Conservation (phyloP, 192 early-diverging fungal genomes). For the Lobosporangium transversale region DNA sequence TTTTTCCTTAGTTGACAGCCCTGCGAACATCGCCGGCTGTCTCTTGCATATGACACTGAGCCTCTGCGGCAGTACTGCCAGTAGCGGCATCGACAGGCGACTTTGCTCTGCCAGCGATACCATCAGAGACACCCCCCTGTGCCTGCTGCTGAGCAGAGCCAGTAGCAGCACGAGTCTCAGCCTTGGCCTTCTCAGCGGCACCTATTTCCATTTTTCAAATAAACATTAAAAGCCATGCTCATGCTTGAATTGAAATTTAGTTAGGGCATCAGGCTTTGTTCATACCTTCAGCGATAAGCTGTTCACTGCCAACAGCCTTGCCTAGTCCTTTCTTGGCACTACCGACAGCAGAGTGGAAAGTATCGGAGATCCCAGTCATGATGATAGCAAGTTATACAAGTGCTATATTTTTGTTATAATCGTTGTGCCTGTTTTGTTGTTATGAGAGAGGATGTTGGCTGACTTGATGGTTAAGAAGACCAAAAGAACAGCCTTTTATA, state of each 20-base stretch:
- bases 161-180: constrained; percentile 12
- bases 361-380: constrained; percentile 29
- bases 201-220: constrained; percentile 4
- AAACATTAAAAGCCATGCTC: background rate
- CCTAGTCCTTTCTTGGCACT: constrained; percentile 29
- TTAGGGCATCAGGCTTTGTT: background rate
- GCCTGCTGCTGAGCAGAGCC: constrained; percentile 2
- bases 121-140: constrained; percentile 22
- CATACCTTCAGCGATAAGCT: constrained; percentile 26
- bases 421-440: no score
- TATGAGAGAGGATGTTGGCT: background rate
- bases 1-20: constrained; percentile 19
- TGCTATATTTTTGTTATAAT: no score
- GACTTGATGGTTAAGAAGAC: no score
- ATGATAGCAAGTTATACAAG: no score
- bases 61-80: constrained; percentile 18
- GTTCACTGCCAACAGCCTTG: constrained; percentile 29
- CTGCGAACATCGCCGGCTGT: constrained; percentile 16
- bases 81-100: constrained; percentile 25
- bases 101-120: constrained; percentile 20
- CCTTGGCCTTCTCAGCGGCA: constrained; percentile 29
- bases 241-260: background rate
- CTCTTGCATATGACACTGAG: constrained; percentile 18
- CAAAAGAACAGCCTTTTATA: no score
- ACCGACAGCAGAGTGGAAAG: constrained; percentile 16